Evolutionary conservation across 805 yeast genomes (phyloP), one percentile per base, ranked within the genome.

Genomic region (Saccharomycopsis guyanensis): DNA sequence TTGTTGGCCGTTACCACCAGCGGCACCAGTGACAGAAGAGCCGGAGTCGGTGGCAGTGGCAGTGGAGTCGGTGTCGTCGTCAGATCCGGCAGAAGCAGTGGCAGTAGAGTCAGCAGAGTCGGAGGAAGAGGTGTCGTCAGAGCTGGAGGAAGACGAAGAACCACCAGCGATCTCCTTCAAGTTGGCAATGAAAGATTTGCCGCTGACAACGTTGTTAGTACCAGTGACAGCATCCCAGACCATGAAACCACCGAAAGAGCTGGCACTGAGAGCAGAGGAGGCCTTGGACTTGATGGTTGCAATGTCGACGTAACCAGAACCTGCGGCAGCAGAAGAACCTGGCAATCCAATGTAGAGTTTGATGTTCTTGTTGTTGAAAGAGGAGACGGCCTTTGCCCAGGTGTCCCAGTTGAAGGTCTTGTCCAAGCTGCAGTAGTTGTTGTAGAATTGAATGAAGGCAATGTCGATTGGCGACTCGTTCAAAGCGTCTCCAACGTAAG

Each of bases 161-260:
- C 51, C 19, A n/a, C 50, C 47, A 18, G 31, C 19, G 19, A 46
- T 31, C 3, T 25, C 38, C 42, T 45, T 45, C 29, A 43, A 34
- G 15, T 18, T 25, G n/a, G 44, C 39, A 10, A 42, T 32, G 27
- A 38, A 40, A 19, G 24, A 23, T 12, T 36, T 56, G 29, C 29
- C 29, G 10, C 10, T 10, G 29, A 25, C 29, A 6, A 25, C 10
- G 31, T 60, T 61, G 29, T 47, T 56, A 24, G 49, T 33, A 15
- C 37, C 37, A 8, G 20, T 33, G 20, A 33, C 37, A 15, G 95
- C 95, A 63, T 87, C 95, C 97, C 97, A 89, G 51, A 88, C 66
- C 73, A 82, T 77, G 57, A 89, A 72, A 53, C 97, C 97, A 43
- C 95, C 96, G 59, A 88, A 84, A 53, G 65, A 60, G 1, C 58